phyloP scores from a whole-genome alignment of 306 rosid genomes.

The Prunus fruticosa region DNA sequence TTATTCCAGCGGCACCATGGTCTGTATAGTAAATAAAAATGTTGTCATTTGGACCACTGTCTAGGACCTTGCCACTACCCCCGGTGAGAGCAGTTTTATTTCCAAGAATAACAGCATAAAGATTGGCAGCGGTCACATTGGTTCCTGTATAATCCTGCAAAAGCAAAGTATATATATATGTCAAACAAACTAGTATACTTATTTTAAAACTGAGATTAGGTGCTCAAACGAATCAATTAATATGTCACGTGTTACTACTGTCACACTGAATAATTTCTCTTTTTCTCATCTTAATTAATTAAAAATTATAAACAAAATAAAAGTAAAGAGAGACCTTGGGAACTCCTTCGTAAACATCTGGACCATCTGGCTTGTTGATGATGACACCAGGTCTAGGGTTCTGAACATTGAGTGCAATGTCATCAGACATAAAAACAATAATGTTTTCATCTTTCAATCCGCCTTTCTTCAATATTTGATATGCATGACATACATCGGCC shows the following conservation, averaged over 20 bases:
- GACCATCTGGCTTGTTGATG: slow-evolving; percentile 44
- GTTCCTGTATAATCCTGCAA: slow-evolving; percentile 49
- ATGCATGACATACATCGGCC: slow-evolving; percentile 64
- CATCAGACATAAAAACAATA: slow-evolving; percentile 56
- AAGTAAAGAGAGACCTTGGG: slow-evolving; percentile 34
- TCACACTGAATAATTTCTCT: too few species aligned
- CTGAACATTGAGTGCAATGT: slow-evolving; percentile 26
- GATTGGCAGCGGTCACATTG: slow-evolving; percentile 17
- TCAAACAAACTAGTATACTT: not conserved
- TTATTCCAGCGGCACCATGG: slow-evolving; percentile 47
- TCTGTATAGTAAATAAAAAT: slow-evolving; percentile 61
- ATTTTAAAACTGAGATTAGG: too few species aligned
- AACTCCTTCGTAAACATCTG: slow-evolving; percentile 47
- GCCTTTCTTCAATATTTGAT: slow-evolving; percentile 48
- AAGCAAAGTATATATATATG: not conserved
- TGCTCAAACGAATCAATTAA: too few species aligned
- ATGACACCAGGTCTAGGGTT: slow-evolving; percentile 53
- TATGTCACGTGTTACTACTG: too few species aligned
- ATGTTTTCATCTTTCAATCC: slow-evolving; percentile 50
- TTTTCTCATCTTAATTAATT: too few species aligned
- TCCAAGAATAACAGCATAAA: slow-evolving; percentile 55
- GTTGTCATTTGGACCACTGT: slow-evolving; percentile 52
- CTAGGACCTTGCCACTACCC: slow-evolving; percentile 67
- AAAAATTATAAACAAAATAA: not conserved
- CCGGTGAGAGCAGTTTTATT: slow-evolving; percentile 46